phyloP scores from a whole-genome alignment of 1,284 basidiomycete species.

The Flammula alnicola region DNA sequence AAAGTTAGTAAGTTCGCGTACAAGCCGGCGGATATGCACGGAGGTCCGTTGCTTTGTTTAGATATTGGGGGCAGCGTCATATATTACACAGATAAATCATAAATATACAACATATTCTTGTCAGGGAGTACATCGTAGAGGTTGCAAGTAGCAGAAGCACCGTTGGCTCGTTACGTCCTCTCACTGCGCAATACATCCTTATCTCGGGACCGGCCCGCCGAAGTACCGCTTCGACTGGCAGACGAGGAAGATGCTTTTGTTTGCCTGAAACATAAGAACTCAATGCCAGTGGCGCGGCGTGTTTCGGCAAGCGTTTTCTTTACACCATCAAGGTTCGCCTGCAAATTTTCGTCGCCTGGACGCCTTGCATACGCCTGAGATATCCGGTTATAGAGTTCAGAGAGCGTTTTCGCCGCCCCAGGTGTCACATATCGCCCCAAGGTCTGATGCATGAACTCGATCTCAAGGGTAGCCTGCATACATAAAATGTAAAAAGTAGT shows the following conservation, averaged over 20 bases:
- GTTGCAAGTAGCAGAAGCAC: no score
- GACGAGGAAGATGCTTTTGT: slow-evolving; percentile 48
- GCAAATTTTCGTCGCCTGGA: slow-evolving; percentile 80
- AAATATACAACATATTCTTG: background rate
- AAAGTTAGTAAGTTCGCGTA: slow-evolving; percentile 2
- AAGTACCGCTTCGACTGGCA: slow-evolving; percentile 21
- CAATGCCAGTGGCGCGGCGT: slow-evolving; percentile 88
- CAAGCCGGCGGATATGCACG: slow-evolving; percentile 12
- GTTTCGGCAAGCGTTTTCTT: slow-evolving; percentile 90
- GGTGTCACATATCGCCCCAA: slow-evolving; percentile 87
- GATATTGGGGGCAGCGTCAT: background rate
- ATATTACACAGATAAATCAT: background rate
- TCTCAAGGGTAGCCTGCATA: slow-evolving; percentile 91
- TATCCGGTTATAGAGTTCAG: slow-evolving; percentile 93
- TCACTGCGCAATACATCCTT: slow-evolving; percentile 22
- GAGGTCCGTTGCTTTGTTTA: slow-evolving; percentile 4
- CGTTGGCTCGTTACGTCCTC: slow-evolving; percentile 17
- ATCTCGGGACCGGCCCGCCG: slow-evolving; percentile 24
- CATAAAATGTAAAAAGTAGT: background rate
- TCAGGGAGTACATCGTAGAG: background rate
- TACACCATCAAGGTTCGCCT: slow-evolving; percentile 88
- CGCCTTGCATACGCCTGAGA: slow-evolving; percentile 87
- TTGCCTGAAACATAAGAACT: slow-evolving; percentile 90
- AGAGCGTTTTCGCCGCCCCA: slow-evolving; percentile 80
- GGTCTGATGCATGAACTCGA: slow-evolving; percentile 98